These are phyloP conservation scores for Westerdykella ornata DNA, from an alignment of 2,329 filamentous ascomycete species.

Conservation along the genomic window DNA sequence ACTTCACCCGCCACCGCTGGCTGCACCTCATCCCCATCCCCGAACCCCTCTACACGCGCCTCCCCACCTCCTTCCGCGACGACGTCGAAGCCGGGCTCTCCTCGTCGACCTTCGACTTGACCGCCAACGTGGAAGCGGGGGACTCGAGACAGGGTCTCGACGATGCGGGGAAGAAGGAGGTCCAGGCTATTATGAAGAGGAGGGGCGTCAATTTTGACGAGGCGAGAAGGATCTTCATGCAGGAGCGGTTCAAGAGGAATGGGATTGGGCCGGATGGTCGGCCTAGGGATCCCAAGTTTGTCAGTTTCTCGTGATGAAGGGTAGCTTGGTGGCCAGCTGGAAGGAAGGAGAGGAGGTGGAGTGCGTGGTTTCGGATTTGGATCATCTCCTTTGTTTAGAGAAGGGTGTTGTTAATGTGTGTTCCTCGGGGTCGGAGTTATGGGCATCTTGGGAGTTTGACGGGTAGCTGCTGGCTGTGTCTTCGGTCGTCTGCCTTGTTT, in stretches of 20 bases:
- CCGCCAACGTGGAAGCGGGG: constrained; percentile 68
- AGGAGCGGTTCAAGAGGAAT: constrained; percentile 77
- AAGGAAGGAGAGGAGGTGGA: no score
- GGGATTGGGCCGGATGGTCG: constrained; percentile 82
- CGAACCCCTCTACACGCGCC: constrained; percentile 64
- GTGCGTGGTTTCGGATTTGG: no score
- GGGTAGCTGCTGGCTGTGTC: no score
- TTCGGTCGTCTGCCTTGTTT: no score
- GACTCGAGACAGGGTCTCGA: constrained; percentile 79
- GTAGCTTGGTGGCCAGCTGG: no score
- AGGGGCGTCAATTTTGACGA: constrained; percentile 81
- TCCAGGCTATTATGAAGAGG: constrained; percentile 86
- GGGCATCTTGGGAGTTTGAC: no score
- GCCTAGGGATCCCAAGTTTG: constrained; percentile 89
- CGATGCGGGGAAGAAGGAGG: constrained; percentile 68
- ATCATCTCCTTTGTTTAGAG: no score
- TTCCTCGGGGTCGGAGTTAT: no score
- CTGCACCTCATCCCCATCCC: constrained; percentile 58
- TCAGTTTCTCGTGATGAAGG: constrained; percentile 63
- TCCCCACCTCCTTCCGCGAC: constrained; percentile 69
- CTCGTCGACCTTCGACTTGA: constrained; percentile 75
- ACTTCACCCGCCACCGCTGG: constrained; percentile 76
- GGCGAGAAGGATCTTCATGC: constrained; percentile 77
- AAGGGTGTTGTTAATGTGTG: no score
- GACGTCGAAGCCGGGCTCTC: constrained; percentile 86